These are phyloP conservation scores for Tolypocladium paradoxum DNA, from an alignment of 2,329 filamentous ascomycete genomes.

Conservation along the genomic window DNA sequence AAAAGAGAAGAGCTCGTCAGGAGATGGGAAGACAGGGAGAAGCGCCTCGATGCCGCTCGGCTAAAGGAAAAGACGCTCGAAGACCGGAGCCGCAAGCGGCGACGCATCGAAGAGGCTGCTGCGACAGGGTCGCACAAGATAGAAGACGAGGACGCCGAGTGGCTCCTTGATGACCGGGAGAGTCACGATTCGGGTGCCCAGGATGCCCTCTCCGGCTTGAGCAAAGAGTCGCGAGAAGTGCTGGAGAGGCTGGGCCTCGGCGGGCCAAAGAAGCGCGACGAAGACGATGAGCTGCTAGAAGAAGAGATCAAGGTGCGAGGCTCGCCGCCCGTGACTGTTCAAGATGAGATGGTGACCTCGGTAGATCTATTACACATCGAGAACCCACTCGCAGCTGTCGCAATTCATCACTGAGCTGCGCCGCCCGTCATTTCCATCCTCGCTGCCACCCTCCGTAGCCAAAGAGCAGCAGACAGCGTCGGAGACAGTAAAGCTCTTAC, in stretches of 20 bases:
- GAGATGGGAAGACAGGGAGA: constrained; percentile 62
- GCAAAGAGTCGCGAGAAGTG: constrained; percentile 63
- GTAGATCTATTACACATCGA: constrained; percentile 79
- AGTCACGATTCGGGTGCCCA: constrained; percentile 26
- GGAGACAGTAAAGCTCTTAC: constrained; percentile 61
- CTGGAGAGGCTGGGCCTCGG: constrained; percentile 55
- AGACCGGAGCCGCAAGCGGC: constrained; percentile 34
- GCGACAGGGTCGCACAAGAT: constrained; percentile 8
- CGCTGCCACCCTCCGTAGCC: constrained; percentile 39
- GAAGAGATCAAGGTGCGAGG: constrained; percentile 56
- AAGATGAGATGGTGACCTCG: constrained; percentile 17
- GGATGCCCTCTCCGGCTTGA: constrained; percentile 45
- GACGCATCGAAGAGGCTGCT: constrained; percentile 28
- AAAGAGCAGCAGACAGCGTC: constrained; percentile 13
- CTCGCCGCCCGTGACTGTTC: constrained; percentile 1
- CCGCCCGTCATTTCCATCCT: constrained; percentile 66
- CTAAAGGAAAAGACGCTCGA: constrained; percentile 51
- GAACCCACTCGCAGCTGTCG: constrained; percentile 83
- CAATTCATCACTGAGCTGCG: constrained; percentile 80
- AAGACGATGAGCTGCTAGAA: constrained; percentile 35
- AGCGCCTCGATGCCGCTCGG: constrained; percentile 54
- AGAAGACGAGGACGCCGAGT: constrained; percentile 54
- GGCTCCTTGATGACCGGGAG: constrained; percentile 61
- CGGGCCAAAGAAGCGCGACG: constrained; percentile 19
- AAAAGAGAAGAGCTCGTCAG: constrained; percentile 56